Evolutionary conservation across 805 yeast genomes (phyloP).

Genomic region (Metschnikowia lochheadii): DNA sequence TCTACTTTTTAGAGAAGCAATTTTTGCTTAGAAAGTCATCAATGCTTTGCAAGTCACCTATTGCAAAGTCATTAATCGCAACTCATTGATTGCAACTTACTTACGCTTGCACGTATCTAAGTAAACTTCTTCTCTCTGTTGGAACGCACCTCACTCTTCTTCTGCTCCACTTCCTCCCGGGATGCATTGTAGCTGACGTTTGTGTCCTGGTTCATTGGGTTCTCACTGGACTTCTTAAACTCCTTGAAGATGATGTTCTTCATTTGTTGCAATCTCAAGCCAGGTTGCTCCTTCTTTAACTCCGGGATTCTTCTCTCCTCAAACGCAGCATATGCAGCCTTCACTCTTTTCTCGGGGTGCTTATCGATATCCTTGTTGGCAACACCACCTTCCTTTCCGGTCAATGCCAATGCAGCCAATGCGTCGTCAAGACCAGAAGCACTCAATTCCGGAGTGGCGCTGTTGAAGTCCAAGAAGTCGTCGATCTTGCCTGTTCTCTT

Average conservation of each 20-base stretch:
- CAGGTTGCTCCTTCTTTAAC: slow-evolving; percentile 70
- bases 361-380: slow-evolving; percentile 64
- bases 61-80: background rate
- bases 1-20: background rate
- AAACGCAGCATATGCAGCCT: slow-evolving; percentile 70
- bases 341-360: slow-evolving; percentile 86
- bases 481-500: slow-evolving; percentile 61
- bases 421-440: slow-evolving; percentile 80
- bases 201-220: slow-evolving; percentile 79
- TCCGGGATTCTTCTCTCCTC: slow-evolving; percentile 73
- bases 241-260: slow-evolving; percentile 73
- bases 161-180: slow-evolving; percentile 43
- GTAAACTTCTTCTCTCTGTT: slow-evolving; percentile 42
- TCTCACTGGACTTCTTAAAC: slow-evolving; percentile 74
- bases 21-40: background rate
- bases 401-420: slow-evolving; percentile 68
- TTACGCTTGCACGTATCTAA: background rate
- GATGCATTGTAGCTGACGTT: slow-evolving; percentile 61
- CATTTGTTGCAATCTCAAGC: slow-evolving; percentile 72
- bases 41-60: background rate
- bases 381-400: slow-evolving; percentile 54
- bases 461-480: slow-evolving; percentile 56
- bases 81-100: background rate
- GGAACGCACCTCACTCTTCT: slow-evolving; percentile 46
- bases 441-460: slow-evolving; percentile 47